Percentiles rank a stretch among this genome's conserved stretches.
Evolutionary conservation across 768 basidiomycete genomes (phyloP).

Genomic region (Hortiboletus flavorubellus): DNA sequence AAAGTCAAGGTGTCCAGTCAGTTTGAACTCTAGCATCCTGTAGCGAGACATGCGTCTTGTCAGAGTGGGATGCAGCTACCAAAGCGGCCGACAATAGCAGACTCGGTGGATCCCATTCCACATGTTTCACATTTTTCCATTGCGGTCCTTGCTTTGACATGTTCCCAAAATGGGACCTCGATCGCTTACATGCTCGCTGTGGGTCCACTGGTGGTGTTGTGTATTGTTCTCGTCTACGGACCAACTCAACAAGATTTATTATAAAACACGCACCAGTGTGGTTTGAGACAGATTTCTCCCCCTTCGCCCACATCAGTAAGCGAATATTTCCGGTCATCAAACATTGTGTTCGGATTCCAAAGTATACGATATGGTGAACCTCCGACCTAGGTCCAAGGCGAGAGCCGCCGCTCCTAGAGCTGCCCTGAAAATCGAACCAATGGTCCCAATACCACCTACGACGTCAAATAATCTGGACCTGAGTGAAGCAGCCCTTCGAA

Average conservation of each 20-base stretch:
- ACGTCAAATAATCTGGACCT: not conserved
- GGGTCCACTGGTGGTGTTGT: constrained; percentile 7
- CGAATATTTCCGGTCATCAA: not conserved
- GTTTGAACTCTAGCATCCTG: not conserved
- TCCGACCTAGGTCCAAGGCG: constrained; percentile 9
- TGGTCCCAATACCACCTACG: not conserved
- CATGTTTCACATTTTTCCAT: not conserved
- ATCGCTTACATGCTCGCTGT: not conserved
- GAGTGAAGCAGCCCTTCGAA: constrained; percentile 19
- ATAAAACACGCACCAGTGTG: constrained; percentile 7
- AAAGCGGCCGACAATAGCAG: not conserved
- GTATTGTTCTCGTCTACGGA: constrained; percentile 12
- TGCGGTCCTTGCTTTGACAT: no score
- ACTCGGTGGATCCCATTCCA: not conserved
- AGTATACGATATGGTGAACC: constrained; percentile 8
- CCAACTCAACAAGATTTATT: not conserved
- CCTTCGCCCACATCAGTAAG: not conserved
- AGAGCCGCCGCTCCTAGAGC: not conserved
- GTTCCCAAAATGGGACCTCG: not conserved
- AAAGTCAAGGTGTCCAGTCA: not conserved
- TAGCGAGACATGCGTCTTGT: not conserved
- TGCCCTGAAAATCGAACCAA: not conserved
- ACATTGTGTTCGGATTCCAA: not conserved
- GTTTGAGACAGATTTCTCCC: not conserved
- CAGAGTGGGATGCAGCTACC: not conserved